Evolutionary conservation across 1,284 basidiomycete genomes (phyloP).

Genomic region (Trichosporon asahii): DNA sequence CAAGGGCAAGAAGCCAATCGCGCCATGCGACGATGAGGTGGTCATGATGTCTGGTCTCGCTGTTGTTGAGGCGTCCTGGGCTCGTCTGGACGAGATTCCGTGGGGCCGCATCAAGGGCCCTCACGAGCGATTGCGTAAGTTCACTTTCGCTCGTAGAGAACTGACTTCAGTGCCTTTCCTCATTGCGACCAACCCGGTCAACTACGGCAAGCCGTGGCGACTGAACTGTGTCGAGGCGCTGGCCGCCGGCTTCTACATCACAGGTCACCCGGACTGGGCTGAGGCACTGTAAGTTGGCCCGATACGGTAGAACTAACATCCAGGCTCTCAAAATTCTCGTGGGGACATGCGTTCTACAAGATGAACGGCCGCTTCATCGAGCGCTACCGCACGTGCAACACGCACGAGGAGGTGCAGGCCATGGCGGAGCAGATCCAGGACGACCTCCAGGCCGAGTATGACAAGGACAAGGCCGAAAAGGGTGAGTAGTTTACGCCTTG

Average conservation of each 20-base stretch:
- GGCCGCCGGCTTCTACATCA: conserved; percentile 87
- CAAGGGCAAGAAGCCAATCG: conserved; percentile 75
- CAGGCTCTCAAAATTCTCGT: conserved; percentile 70
- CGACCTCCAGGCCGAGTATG: conserved; percentile 66
- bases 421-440: conserved; percentile 71
- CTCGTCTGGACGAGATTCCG: conserved; percentile 86
- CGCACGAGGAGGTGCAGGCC: conserved; percentile 61
- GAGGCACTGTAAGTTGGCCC: conserved; percentile 57
- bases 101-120: conserved; percentile 91
- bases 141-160: no score
- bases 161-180: conserved; percentile 74
- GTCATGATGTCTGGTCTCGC: conserved; percentile 75
- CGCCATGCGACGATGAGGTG: conserved; percentile 79
- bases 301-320: background rate
- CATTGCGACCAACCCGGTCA: conserved; percentile 86
- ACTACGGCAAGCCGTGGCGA: conserved; percentile 91
- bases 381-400: conserved; percentile 67
- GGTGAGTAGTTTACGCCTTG: conserved; percentile 45
- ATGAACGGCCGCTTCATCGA: conserved; percentile 73
- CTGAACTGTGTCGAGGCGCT: conserved; percentile 89
- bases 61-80: conserved; percentile 98
- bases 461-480: conserved; percentile 57
- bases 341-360: conserved; percentile 79
- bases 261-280: conserved; percentile 75
- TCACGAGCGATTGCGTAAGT: conserved; percentile 81